phyloP scores from a whole-genome alignment of 805 yeast species.

The Zygoascus bituminiphila region DNA sequence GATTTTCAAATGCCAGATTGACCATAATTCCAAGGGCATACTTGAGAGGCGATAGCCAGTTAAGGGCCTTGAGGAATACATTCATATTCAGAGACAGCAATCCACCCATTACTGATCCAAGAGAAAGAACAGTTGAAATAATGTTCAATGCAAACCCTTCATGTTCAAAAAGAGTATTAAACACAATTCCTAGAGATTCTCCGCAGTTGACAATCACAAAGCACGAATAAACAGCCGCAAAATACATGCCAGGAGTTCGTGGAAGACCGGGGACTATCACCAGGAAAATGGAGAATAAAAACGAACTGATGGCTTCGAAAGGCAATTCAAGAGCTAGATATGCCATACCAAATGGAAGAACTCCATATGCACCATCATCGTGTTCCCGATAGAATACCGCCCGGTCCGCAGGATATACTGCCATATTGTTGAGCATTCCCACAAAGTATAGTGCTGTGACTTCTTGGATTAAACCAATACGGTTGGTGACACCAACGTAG shows the following conservation, averaged over 20 bases:
- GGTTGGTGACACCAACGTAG: constrained; percentile 46
- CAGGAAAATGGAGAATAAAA: constrained; percentile 51
- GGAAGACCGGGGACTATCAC: constrained; percentile 71
- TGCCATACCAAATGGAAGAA: constrained; percentile 50
- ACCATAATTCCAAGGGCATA: constrained; percentile 57
- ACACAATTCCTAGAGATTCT: constrained; percentile 75
- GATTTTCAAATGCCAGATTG: constrained; percentile 50
- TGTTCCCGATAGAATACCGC: constrained; percentile 72
- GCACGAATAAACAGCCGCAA: constrained; percentile 49
- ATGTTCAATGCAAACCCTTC: constrained; percentile 75
- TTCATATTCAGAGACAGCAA: constrained; percentile 74
- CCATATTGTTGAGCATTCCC: constrained; percentile 71
- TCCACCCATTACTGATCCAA: constrained; percentile 81
- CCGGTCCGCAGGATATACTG: constrained; percentile 67
- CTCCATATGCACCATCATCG: constrained; percentile 62
- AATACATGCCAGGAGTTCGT: constrained; percentile 56
- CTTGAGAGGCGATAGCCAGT: constrained; percentile 70
- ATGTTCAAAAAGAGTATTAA: constrained; percentile 63
- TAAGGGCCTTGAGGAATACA: constrained; percentile 55
- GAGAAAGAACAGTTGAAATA: constrained; percentile 54
- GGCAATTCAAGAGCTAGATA: constrained; percentile 61
- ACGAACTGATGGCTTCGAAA: constrained; percentile 50
- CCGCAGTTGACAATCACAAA: constrained; percentile 61
- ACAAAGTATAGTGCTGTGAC: constrained; percentile 63
- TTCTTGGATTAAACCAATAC: constrained; percentile 72